Conservation (phyloP, 2,329 filamentous ascomycete species). For the Ophiosphaerella narmari region DNA sequence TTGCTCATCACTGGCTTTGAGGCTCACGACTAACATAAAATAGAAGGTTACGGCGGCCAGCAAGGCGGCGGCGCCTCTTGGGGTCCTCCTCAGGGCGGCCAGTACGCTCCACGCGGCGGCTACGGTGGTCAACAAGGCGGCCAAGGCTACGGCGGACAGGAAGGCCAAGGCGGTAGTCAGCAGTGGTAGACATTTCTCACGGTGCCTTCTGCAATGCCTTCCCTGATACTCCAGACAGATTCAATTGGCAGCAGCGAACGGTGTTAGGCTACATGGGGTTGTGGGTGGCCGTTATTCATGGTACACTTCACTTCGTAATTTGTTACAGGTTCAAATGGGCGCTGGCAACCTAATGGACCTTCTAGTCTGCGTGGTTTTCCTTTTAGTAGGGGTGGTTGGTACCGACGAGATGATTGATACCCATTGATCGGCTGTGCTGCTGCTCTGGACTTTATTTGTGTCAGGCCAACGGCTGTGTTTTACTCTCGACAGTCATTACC, state of each 20-base stretch:
- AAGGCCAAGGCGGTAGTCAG: constrained; percentile 38
- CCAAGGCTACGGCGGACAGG: constrained; percentile 33
- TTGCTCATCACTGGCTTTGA: neutral
- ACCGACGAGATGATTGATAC: constrained; percentile 48
- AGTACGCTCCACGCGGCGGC: constrained; percentile 37
- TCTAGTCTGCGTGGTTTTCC: constrained; percentile 25
- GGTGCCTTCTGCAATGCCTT: constrained; percentile 14
- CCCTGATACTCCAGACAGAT: constrained; percentile 11
- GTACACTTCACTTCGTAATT: constrained; percentile 30
- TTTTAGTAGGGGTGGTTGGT: constrained; percentile 39
- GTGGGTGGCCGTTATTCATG: constrained; percentile 18
- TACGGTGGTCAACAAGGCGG: constrained; percentile 35
- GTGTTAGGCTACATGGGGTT: constrained; percentile 10
- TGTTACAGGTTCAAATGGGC: constrained; percentile 30
- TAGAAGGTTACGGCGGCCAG: constrained; percentile 27
- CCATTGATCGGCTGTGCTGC: constrained; percentile 45
- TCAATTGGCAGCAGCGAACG: constrained; percentile 8
- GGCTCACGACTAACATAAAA: neutral
- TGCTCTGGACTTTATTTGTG: constrained; percentile 33
- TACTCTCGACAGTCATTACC: constrained; percentile 21
- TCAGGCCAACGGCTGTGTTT: constrained; percentile 23
- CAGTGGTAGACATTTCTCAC: constrained; percentile 36
- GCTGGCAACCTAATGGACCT: constrained; percentile 30
- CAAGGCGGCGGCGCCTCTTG: constrained; percentile 31
- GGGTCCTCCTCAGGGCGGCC: constrained; percentile 37